Base-by-base conservation (phyloP, 768 basidiomycete species). In the Mycena crocata region DNA sequence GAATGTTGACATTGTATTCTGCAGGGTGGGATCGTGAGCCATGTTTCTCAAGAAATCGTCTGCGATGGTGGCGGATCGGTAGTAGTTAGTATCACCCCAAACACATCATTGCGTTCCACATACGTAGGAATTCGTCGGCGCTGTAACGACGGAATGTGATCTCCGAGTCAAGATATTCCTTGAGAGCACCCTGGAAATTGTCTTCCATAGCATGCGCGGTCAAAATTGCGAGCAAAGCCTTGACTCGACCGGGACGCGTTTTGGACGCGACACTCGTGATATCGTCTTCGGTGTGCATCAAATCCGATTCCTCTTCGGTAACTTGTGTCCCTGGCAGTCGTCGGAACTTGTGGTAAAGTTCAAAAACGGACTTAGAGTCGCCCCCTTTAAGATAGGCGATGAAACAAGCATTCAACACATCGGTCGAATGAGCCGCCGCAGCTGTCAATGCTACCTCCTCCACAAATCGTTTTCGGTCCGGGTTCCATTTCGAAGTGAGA, bases 121-220 rank as follows among this genome's bases (percentile, higher is more conserved):
- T n/a, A n/a, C 73, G 71, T 5, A 88, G 74, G 64, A 89, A 84
- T 5, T 75, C 71, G 17, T 80, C 71, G 13, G 82, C 77, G 23
- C 77, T 76, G 44, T 70, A 74, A 26, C 68, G 68, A 21, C 79
- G 71, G 37, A 89, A 68, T 1, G 77, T 82, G 48, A 81, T 74
- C 21, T 76, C 77, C 1, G 79, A 80, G 23, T 77, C 70, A 10
- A 87, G 68, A 63, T 79, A 87, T 6, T 75, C 72, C 45, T 77
- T 75, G 50, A 93, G 72, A 3, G 91, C 90, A 34, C 75, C 81
- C n/a, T 77, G 71, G 69, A 93, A 92, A n/a, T 84, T 81, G 71
- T 87, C 79, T 32, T 81, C 77, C 73, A 88, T 84, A 5, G 90
- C 89, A 74, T 88, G 79, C 19, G 93, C 93, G 24, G 87, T 80